phyloP scores from a whole-genome alignment of 306 rosid species.

The Fragaria nilgerrensis region DNA sequence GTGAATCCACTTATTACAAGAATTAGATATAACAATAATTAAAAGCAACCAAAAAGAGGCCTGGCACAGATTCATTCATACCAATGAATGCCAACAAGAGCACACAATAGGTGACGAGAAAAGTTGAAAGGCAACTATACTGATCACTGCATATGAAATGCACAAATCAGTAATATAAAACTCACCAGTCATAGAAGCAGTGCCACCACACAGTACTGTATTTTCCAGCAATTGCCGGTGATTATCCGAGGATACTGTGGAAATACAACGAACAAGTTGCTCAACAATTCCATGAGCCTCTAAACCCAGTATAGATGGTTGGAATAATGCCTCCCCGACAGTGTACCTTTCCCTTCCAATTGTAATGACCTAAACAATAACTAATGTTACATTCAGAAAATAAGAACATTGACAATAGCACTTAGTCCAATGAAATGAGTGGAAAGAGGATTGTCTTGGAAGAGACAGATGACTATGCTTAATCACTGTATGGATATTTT shows the following conservation, averaged over 20 bases:
- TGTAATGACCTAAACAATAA: conserved; percentile 63
- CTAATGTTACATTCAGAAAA: conserved; percentile 20
- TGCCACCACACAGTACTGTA: conserved; percentile 88
- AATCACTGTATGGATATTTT: too few relatives aligned
- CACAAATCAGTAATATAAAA: conserved; percentile 6
- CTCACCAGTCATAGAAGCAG: conserved; percentile 79
- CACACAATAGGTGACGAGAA: neutral
- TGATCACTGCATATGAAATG: neutral
- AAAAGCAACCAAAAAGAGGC: neutral
- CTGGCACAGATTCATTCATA: neutral
- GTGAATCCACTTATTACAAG: neutral
- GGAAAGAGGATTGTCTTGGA: neutral
- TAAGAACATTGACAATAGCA: neutral
- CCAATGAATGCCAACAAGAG: neutral
- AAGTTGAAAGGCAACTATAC: conserved; percentile 6
- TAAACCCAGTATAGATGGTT: conserved; percentile 78
- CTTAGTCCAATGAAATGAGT: neutral
- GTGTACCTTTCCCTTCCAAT: conserved; percentile 88
- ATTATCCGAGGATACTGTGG: conserved; percentile 88
- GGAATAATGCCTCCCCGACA: conserved; percentile 93
- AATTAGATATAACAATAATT: neutral
- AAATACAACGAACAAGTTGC: conserved; percentile 91
- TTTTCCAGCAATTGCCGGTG: conserved; percentile 90
- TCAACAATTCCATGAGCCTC: conserved; percentile 97
- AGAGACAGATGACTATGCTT: too few relatives aligned